Evolutionary conservation across 306 rosid genomes (phyloP).

Genomic region (Phaseolus lunatus): DNA sequence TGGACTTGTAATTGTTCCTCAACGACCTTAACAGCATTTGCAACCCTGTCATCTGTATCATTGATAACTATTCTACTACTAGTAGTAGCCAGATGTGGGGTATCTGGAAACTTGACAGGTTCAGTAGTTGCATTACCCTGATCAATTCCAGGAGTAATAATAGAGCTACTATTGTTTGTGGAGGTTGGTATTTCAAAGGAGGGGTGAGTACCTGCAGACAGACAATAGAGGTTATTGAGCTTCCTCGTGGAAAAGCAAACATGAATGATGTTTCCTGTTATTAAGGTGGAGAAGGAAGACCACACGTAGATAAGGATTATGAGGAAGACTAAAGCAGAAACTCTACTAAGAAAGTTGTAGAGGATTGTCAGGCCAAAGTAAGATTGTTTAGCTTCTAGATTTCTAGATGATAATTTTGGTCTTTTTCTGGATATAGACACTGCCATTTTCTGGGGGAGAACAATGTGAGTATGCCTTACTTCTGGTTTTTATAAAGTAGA

Average conservation of each 20-base stretch:
- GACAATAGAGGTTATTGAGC: slow-evolving; percentile 67
- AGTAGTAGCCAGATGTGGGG: slow-evolving; percentile 28
- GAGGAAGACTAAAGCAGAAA: slow-evolving; percentile 55
- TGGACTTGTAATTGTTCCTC: slow-evolving; percentile 62
- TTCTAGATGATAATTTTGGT: slow-evolving; percentile 50
- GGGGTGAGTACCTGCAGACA: slow-evolving; percentile 73
- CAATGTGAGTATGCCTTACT: slow-evolving; percentile 31
- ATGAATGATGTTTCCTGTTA: slow-evolving; percentile 72
- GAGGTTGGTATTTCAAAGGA: slow-evolving; percentile 58
- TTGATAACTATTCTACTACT: slow-evolving; percentile 25
- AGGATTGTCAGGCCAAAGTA: slow-evolving; percentile 39
- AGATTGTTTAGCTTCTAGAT: slow-evolving; percentile 38
- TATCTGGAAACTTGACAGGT: neutral
- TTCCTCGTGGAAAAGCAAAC: slow-evolving; percentile 74
- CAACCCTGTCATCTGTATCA: slow-evolving; percentile 50
- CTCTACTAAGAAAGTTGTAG: slow-evolving; percentile 47
- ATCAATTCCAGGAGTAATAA: slow-evolving; percentile 21
- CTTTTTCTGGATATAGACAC: slow-evolving; percentile 55
- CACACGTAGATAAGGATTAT: slow-evolving; percentile 64
- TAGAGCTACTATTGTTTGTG: slow-evolving; percentile 22
- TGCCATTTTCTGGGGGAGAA: slow-evolving; percentile 54
- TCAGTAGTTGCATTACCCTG: slow-evolving; percentile 28
- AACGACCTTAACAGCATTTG: slow-evolving; percentile 54
- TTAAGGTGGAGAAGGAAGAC: slow-evolving; percentile 69
- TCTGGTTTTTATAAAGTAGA: slow-evolving; percentile 47